Percentiles rank a stretch among this genome's conserved stretches.
Conservation (phyloP, 2,329 filamentous ascomycete species). For the Aspergillus neoniger region DNA sequence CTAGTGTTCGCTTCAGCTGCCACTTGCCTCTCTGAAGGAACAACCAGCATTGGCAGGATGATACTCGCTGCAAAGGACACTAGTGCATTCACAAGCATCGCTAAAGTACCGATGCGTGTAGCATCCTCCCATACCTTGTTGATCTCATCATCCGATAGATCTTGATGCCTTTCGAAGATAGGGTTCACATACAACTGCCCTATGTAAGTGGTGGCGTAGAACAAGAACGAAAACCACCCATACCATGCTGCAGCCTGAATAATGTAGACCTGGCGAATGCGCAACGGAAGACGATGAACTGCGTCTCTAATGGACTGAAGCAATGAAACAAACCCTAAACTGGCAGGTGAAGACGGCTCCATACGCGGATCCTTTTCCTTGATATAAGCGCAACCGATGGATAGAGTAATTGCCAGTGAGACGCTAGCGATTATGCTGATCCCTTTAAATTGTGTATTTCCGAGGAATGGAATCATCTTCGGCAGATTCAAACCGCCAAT, state of each 20-base stretch:
- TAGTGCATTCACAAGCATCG: conserved; percentile 81
- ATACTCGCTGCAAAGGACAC: conserved; percentile 80
- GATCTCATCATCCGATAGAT: conserved; percentile 74
- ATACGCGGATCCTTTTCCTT: conserved; percentile 79
- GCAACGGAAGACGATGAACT: conserved; percentile 74
- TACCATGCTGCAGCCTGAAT: conserved; percentile 87
- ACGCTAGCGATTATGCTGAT: conserved; percentile 84
- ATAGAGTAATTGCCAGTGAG: conserved; percentile 68
- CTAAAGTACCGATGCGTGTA: conserved; percentile 83
- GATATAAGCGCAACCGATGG: conserved; percentile 68
- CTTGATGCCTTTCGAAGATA: conserved; percentile 70
- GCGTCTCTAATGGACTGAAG: conserved; percentile 75
- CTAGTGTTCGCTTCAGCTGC: not conserved
- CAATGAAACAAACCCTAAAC: conserved; percentile 70
- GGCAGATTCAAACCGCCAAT: conserved; percentile 82
- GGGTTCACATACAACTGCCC: conserved; percentile 89
- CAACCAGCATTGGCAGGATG: conserved; percentile 79
- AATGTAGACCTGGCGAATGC: conserved; percentile 76
- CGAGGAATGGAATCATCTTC: conserved; percentile 72
- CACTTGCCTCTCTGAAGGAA: conserved; percentile 64
- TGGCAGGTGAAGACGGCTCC: conserved; percentile 59
- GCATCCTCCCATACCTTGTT: conserved; percentile 78
- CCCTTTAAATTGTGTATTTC: conserved; percentile 86
- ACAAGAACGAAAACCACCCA: conserved; percentile 90
- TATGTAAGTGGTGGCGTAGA: conserved; percentile 91